Evolutionary conservation across 345 rosid genomes (phyloP).

Genomic region (Raphanus sativus): DNA sequence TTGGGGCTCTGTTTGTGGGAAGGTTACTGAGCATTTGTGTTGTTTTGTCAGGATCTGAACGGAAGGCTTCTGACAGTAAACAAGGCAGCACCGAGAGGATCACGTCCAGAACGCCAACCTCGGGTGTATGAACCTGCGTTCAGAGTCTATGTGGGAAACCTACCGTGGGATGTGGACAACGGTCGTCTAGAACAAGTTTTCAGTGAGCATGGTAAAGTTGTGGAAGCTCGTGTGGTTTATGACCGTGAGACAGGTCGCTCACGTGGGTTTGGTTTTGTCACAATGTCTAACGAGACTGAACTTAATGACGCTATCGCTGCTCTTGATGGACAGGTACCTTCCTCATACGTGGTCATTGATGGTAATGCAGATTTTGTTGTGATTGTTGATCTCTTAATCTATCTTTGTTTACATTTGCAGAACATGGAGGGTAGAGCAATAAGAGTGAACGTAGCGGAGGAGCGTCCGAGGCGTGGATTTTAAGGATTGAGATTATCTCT

Average conservation of each 20-base stretch:
- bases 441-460: constrained; percentile 84
- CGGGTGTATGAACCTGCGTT: constrained; percentile 51
- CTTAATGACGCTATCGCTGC: constrained; percentile 88
- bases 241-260: constrained; percentile 94
- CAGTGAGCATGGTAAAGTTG: constrained; percentile 88
- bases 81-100: constrained; percentile 86
- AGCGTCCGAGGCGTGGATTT: constrained; percentile 71
- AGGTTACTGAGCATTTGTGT: not conserved
- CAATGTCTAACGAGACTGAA: constrained; percentile 73
- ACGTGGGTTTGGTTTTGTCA: constrained; percentile 93
- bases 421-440: constrained; percentile 84
- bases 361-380: not conserved
- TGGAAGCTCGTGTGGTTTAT: constrained; percentile 69
- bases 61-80: constrained; percentile 81
- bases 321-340: constrained; percentile 81
- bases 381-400: not conserved
- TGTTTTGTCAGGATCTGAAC: constrained; percentile 53
- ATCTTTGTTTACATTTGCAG: constrained; percentile 44
- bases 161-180: constrained; percentile 82
- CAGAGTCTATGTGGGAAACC: constrained; percentile 79
- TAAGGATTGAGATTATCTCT: constrained; percentile 33
- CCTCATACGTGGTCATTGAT: not conserved
- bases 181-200: constrained; percentile 77
- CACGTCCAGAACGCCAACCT: constrained; percentile 62
- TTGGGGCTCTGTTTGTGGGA: not conserved